These are phyloP conservation scores for Madurella fahalii DNA, from an alignment of 2,329 filamentous ascomycete species.

Conservation along the genomic window DNA sequence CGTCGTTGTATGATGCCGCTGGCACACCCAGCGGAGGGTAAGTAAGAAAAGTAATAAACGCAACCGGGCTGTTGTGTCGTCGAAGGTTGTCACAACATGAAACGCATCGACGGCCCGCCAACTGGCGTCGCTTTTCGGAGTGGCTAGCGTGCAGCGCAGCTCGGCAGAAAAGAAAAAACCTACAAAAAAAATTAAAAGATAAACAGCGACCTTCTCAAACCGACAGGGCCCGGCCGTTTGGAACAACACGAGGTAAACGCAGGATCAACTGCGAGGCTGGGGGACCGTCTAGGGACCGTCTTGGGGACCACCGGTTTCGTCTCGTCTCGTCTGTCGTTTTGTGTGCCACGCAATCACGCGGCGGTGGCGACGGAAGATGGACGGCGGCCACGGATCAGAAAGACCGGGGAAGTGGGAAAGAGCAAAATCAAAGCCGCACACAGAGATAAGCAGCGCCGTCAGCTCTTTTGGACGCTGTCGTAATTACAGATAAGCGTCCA, in stretches of 20 bases:
- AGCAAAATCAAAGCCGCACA: not conserved
- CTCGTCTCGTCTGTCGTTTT: constrained; percentile 1
- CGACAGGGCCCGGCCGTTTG: constrained; percentile 11
- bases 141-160: constrained; percentile 2
- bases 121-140: constrained; percentile 7
- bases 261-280: not conserved
- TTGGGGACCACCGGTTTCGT: constrained; percentile 1
- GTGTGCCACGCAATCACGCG: not conserved
- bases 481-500: no score
- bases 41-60: not conserved
- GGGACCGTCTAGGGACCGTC: not conserved
- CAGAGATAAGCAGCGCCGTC: not conserved
- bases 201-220: not conserved
- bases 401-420: not conserved
- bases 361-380: not conserved
- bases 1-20: not conserved
- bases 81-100: constrained; percentile 18
- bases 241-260: not conserved
- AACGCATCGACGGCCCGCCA: constrained; percentile 16
- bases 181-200: no score
- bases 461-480: no score
- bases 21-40: not conserved
- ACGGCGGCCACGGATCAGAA: constrained; percentile 8
- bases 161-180: constrained; percentile 1
- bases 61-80: not conserved